phyloP scores from a whole-genome alignment of 2,329 filamentous ascomycete species.

The Fusarium sp. region DNA sequence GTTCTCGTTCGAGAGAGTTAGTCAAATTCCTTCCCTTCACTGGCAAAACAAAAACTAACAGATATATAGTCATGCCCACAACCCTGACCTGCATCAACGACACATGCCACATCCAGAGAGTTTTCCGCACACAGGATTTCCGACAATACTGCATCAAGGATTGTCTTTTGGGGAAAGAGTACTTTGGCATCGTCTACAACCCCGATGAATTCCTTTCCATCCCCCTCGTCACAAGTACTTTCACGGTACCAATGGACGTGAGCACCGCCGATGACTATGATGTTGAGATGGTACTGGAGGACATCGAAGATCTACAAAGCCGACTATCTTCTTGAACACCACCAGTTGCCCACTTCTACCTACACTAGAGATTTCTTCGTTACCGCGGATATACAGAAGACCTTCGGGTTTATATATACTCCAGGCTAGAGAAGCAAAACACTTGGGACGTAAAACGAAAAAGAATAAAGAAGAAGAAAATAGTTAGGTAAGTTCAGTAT shows the following conservation, averaged over 20 bases:
- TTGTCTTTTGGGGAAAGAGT: not conserved
- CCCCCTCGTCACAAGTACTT: not conserved
- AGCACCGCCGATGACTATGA: no score
- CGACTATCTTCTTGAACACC: not conserved
- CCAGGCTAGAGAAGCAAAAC: not conserved
- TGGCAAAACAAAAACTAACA: not conserved
- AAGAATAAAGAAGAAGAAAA: not conserved
- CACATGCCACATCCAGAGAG: not conserved
- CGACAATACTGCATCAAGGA: not conserved
- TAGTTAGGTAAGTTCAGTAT: not conserved
- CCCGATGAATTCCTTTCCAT: not conserved
- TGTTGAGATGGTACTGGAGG: not conserved
- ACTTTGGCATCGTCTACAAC: slow-evolving; percentile 4
- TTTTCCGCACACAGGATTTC: not conserved
- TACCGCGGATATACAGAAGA: not conserved
- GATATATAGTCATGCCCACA: not conserved
- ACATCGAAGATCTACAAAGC: not conserved
- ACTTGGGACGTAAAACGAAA: not conserved
- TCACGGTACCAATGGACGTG: not conserved
- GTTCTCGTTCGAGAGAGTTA: not conserved
- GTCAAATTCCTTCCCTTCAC: not conserved
- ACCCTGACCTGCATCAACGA: not conserved
- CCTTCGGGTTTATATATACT: not conserved
- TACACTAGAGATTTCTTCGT: not conserved
- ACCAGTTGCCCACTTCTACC: not conserved